Evolutionary conservation across 2,329 filamentous ascomycete genomes (phyloP).

Genomic region (Aaosphaeria pasadenensis): DNA sequence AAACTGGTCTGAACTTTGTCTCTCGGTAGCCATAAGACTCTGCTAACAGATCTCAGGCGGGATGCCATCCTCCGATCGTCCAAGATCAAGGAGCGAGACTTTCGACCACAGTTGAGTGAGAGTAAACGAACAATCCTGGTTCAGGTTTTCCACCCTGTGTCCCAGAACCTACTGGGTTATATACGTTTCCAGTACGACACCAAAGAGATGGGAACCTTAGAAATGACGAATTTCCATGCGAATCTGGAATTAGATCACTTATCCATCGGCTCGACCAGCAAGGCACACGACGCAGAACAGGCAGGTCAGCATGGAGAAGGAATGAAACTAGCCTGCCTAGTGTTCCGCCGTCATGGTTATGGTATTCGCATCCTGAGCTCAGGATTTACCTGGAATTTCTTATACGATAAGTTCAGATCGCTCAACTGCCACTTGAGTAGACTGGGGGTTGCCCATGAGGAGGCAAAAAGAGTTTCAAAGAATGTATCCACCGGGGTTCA

Average conservation of each 20-base stretch:
- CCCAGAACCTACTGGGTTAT: slow-evolving; percentile 7
- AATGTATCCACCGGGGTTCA: too few relatives aligned
- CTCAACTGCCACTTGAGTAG: too few relatives aligned
- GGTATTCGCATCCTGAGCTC: slow-evolving; percentile 5
- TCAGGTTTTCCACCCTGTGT: neutral
- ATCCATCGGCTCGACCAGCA: slow-evolving; percentile 10
- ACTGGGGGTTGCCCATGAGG: too few relatives aligned
- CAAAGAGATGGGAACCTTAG: slow-evolving; percentile 4
- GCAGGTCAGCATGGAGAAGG: slow-evolving; percentile 19
- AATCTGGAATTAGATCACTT: slow-evolving; percentile 5
- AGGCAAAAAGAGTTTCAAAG: too few relatives aligned
- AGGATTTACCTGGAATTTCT: slow-evolving; percentile 3
- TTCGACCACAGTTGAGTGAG: neutral
- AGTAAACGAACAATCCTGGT: neutral
- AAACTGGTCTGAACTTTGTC: slow-evolving; percentile 6
- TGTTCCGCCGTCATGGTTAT: slow-evolving; percentile 8
- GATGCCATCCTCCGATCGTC: slow-evolving; percentile 10
- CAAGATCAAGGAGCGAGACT: slow-evolving; percentile 4
- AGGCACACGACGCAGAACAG: slow-evolving; percentile 6
- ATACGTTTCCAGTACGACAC: slow-evolving; percentile 12
- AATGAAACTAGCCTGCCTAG: slow-evolving; percentile 14
- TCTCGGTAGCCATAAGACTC: neutral
- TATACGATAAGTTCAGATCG: neutral
- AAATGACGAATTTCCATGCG: slow-evolving; percentile 14
- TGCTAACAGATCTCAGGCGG: slow-evolving; percentile 2